phyloP scores from a whole-genome alignment of 2,329 filamentous ascomycete species.

The Fusarium lateritium region DNA sequence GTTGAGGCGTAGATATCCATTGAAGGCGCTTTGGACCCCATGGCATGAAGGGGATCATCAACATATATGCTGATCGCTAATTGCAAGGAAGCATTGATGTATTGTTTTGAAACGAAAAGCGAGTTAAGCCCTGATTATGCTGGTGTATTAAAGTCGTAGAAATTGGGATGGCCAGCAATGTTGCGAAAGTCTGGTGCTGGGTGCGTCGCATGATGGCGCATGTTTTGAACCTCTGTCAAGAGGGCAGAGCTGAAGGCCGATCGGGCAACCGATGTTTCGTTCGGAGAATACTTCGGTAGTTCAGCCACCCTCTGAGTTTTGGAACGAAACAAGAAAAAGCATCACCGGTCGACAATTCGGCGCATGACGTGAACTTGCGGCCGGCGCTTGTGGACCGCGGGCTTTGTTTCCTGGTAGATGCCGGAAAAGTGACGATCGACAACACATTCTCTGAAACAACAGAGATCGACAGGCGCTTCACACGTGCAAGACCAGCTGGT shows the following conservation, averaged over 20 bases:
- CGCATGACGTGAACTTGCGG: slow-evolving; percentile 34
- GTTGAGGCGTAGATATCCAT: background rate
- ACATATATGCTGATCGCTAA: background rate
- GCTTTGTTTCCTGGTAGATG: slow-evolving; percentile 27
- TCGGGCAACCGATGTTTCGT: slow-evolving; percentile 32
- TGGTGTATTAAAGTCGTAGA: background rate
- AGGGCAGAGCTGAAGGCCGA: slow-evolving; percentile 6
- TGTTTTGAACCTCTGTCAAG: slow-evolving; percentile 16
- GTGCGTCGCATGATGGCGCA: slow-evolving; percentile 21
- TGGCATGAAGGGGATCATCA: background rate
- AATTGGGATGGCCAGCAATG: slow-evolving; percentile 2
- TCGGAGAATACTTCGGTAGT: slow-evolving; percentile 37
- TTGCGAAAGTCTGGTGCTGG: background rate
- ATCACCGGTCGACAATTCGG: slow-evolving; percentile 19
- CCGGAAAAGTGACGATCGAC: slow-evolving; percentile 41
- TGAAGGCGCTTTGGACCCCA: background rate
- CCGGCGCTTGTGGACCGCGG: slow-evolving; percentile 20
- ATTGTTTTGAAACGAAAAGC: background rate
- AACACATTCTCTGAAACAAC: slow-evolving; percentile 34
- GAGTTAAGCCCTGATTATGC: background rate
- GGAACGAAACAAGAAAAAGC: slow-evolving; percentile 22
- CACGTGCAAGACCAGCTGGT: slow-evolving; percentile 26
- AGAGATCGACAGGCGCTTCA: slow-evolving; percentile 31
- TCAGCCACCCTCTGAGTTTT: slow-evolving; percentile 7
- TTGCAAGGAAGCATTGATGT: slow-evolving; percentile 1